Evolutionary conservation across 1,284 basidiomycete species (phyloP), one percentile per base, ranked within the genome.

Genomic region (Heterobasidion parviporum): DNA sequence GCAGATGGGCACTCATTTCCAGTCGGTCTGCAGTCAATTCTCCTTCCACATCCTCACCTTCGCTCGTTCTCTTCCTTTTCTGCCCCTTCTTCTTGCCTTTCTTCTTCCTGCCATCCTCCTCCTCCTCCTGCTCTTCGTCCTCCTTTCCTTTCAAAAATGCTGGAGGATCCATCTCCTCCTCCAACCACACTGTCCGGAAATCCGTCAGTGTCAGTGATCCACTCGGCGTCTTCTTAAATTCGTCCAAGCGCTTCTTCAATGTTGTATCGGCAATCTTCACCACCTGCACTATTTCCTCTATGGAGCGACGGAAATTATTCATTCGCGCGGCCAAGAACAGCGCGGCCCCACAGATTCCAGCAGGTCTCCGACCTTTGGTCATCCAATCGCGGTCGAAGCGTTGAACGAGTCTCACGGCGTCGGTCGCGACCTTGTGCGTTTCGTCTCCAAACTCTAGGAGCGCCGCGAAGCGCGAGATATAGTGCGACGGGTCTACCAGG

Each of bases 381-480:
- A 99, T 94, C 96, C 96, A 99, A 71, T 99, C 97, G 32, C 93
- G 83, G 65, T 94, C 89, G 72, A 99, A 98, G 32, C 97, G 90
- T 60, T 91, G 86, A 16, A 98, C 93, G 52, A 99, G 87, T 0
- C 96, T 88, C 1, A 93, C 87, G 1, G 97, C 97, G 66, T 99
- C 97, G 12, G 88, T 85, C 1, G 95, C 94, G 2, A 99, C 94
- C 59, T 85, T 87, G 60, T 90, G 83, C 2, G 94, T 96, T 67
- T 96, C 92, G 53, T 95, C 89, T 6, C 96, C 96, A 64, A 99
- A 98, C 70, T 98, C 95, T 55, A 99, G 87, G 8, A 98, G 80
- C n/a, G 94, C 86, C 7, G 96, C 90, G 64, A 99, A 99, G 41
- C 97, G 91, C 32, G 92, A 89, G 64, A 99, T 98, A 75, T 97